These are phyloP conservation scores for Sugiyamaella floridensis DNA, from an alignment of 805 yeast genomes.

Conservation along the genomic window DNA sequence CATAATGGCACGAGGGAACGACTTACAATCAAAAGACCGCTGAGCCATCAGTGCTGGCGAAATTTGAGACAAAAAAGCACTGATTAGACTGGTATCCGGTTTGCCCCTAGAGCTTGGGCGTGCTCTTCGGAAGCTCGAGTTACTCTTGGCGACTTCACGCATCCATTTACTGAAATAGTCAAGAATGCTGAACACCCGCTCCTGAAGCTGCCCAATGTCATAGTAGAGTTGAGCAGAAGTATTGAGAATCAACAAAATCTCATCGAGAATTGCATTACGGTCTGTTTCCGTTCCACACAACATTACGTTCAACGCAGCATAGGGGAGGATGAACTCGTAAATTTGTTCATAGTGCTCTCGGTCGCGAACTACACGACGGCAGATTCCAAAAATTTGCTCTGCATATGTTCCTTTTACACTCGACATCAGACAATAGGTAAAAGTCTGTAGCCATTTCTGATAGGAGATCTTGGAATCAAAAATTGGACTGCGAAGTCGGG, in stretches of 20 bases:
- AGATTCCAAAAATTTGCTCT: conserved; percentile 49
- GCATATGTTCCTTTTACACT: conserved; percentile 31
- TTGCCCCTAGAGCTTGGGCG: not conserved
- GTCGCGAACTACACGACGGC: conserved; percentile 57
- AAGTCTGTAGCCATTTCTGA: conserved; percentile 62
- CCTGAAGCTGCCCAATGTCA: conserved; percentile 58
- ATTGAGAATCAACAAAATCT: conserved; percentile 53
- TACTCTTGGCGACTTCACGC: conserved; percentile 12
- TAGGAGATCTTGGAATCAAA: conserved; percentile 38
- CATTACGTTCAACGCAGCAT: conserved; percentile 59
- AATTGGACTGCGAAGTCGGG: conserved; percentile 49
- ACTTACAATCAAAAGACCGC: conserved; percentile 73
- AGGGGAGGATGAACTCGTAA: conserved; percentile 69
- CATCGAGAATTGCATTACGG: conserved; percentile 44
- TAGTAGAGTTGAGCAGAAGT: conserved; percentile 39
- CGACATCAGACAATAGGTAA: conserved; percentile 61
- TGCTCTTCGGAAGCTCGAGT: not conserved
- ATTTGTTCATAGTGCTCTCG: conserved; percentile 54
- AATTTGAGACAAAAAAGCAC: conserved; percentile 43
- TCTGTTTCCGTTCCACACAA: conserved; percentile 38
- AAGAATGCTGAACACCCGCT: conserved; percentile 65
- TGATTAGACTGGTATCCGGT: conserved; percentile 26
- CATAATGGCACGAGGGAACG: conserved; percentile 80
- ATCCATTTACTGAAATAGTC: conserved; percentile 82
- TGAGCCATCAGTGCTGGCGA: conserved; percentile 68